These are phyloP conservation scores for Boletales sp. DNA, from an alignment of 768 basidiomycete species.

Conservation along the genomic window DNA sequence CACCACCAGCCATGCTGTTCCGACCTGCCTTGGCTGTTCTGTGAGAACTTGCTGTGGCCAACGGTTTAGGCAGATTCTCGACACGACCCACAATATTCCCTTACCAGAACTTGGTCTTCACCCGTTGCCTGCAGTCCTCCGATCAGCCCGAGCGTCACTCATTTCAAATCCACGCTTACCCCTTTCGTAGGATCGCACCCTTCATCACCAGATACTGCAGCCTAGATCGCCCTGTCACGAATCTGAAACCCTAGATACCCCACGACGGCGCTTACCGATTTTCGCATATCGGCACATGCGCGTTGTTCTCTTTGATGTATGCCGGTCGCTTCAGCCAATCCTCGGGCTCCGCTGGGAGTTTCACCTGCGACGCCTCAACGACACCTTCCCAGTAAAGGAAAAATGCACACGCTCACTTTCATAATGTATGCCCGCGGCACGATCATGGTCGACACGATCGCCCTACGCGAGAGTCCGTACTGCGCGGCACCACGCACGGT, in stretches of 20 bases:
- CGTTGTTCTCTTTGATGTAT: conserved; percentile 76
- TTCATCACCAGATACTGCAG: conserved; percentile 85
- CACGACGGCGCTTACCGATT: conserved; percentile 52
- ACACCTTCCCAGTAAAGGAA: background rate
- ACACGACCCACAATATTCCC: conserved; percentile 18
- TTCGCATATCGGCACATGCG: conserved; percentile 76
- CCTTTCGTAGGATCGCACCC: conserved; percentile 83
- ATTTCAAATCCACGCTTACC: conserved; percentile 38
- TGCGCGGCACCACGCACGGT: conserved; percentile 85
- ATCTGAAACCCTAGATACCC: conserved; percentile 4
- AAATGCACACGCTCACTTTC: conserved; percentile 49
- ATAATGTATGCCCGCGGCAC: conserved; percentile 83
- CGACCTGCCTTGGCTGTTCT: conserved; percentile 45
- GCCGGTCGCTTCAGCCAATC: conserved; percentile 84
- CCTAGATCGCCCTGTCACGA: conserved; percentile 38
- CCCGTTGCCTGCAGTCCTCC: conserved; percentile 55
- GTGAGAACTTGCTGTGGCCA: conserved; percentile 64
- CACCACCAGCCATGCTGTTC: background rate
- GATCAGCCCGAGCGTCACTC: conserved; percentile 17
- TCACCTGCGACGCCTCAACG: conserved; percentile 49
- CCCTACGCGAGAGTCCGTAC: conserved; percentile 74
- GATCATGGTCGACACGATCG: conserved; percentile 79
- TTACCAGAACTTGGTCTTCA: conserved; percentile 82
- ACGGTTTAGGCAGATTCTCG: conserved; percentile 9
- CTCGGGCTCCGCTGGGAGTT: conserved; percentile 82